phyloP scores from a whole-genome alignment of 441 rosid species.

The Rhodomyrtus psidioides region DNA sequence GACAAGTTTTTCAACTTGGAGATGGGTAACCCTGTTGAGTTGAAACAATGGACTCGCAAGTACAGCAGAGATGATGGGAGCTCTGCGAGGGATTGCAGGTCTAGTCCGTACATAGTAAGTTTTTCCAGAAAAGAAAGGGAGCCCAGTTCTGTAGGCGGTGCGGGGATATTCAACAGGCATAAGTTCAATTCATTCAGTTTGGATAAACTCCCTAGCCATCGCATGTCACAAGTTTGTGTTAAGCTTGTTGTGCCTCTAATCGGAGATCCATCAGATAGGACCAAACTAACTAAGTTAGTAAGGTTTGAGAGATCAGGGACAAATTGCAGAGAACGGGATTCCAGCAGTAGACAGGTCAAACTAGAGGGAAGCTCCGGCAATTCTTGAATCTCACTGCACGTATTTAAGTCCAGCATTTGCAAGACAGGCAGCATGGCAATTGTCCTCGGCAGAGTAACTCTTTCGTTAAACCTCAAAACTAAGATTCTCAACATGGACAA shows the following conservation, averaged over 20 bases:
- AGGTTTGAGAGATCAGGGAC: background rate
- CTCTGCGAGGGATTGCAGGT: background rate
- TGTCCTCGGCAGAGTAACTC: background rate
- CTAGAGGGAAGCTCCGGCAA: background rate
- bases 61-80: background rate
- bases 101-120: background rate
- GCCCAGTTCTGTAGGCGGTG: background rate
- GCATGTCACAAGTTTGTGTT: background rate
- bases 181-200: background rate
- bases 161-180: background rate
- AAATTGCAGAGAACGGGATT: background rate
- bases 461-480: background rate
- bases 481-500: background rate
- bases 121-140: background rate
- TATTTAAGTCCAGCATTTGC: background rate
- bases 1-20: background rate
- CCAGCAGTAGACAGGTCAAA: background rate
- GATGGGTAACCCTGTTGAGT: background rate
- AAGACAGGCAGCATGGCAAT: background rate
- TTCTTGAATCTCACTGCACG: background rate
- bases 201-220: background rate
- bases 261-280: background rate
- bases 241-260: background rate
- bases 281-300: background rate
- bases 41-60: background rate